phyloP scores from a whole-genome alignment of 306 rosid species.

The Vigna mungo region DNA sequence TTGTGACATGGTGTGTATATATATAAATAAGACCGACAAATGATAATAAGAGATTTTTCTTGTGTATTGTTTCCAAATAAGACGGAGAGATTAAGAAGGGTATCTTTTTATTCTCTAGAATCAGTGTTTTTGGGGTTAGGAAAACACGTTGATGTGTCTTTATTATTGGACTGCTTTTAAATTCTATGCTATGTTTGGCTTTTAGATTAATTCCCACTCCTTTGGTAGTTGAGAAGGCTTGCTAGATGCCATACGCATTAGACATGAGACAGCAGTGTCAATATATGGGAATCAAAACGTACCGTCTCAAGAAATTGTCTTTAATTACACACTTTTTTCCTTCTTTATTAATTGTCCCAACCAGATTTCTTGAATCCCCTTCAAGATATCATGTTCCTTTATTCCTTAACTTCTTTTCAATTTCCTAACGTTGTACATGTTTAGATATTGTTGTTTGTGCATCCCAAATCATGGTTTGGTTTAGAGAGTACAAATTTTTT shows the following conservation, averaged over 20 bases:
- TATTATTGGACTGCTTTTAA: slow-evolving; percentile 42
- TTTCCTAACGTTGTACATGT: not conserved
- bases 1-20: slow-evolving; percentile 40
- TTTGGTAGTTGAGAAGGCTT: slow-evolving; percentile 55
- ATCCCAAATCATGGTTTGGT: not conserved
- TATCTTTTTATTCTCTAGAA: slow-evolving; percentile 57
- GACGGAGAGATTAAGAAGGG: slow-evolving; percentile 53
- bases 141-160: slow-evolving; percentile 40
- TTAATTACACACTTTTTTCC: not conserved
- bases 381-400: slow-evolving; percentile 36
- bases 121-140: slow-evolving; percentile 50
- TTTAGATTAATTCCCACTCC: slow-evolving; percentile 34
- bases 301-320: slow-evolving; percentile 54
- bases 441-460: not conserved
- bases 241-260: slow-evolving; percentile 58
- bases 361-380: not conserved
- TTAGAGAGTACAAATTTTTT: not conserved
- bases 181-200: slow-evolving; percentile 42
- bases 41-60: slow-evolving; percentile 6
- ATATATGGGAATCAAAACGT: slow-evolving; percentile 63
- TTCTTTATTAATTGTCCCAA: slow-evolving; percentile 8
- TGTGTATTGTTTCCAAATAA: not conserved
- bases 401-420: not conserved
- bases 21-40: slow-evolving; percentile 39
- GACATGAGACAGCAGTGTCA: slow-evolving; percentile 60